phyloP scores from a whole-genome alignment of 441 rosid genomes.

The Pelargonium fulgidum region DNA sequence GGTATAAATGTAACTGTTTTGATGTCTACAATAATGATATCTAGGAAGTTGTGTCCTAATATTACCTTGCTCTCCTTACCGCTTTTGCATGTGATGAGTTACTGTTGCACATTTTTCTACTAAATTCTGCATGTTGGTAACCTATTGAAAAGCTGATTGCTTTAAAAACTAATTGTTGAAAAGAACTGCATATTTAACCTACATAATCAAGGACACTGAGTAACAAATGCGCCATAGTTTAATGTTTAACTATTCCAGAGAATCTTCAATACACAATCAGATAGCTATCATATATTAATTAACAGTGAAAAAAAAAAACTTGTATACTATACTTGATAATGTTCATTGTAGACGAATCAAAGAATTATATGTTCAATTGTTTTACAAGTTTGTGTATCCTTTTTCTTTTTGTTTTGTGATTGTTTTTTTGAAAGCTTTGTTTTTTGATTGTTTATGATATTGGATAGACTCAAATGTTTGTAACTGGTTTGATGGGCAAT shows the following conservation, averaged over 20 bases:
- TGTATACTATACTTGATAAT: background rate
- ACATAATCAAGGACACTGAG: too few relatives aligned
- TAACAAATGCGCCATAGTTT: too few relatives aligned
- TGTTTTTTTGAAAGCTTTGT: too few relatives aligned
- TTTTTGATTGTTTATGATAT: too few relatives aligned
- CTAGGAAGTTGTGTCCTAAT: too few relatives aligned
- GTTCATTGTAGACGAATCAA: background rate
- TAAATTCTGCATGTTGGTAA: background rate
- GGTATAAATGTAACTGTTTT: slow-evolving; percentile 34
- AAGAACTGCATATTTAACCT: background rate
- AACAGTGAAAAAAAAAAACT: background rate
- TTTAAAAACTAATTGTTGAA: background rate
- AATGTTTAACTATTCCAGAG: background rate
- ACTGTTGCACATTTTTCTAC: too few relatives aligned
- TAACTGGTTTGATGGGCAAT: slow-evolving; percentile 13
- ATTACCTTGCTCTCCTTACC: too few relatives aligned
- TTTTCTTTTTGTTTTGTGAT: too few relatives aligned
- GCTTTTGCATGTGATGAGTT: too few relatives aligned
- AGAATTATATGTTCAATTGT: too few relatives aligned
- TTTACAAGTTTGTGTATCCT: too few relatives aligned
- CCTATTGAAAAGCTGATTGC: background rate
- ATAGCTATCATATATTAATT: background rate
- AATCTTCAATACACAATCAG: background rate
- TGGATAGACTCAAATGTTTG: background rate
- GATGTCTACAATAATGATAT: background rate